Evolutionary conservation across 2,329 filamentous ascomycete genomes (phyloP), one percentile per base, ranked within the genome.

Genomic region (Aspergillus ustus): DNA sequence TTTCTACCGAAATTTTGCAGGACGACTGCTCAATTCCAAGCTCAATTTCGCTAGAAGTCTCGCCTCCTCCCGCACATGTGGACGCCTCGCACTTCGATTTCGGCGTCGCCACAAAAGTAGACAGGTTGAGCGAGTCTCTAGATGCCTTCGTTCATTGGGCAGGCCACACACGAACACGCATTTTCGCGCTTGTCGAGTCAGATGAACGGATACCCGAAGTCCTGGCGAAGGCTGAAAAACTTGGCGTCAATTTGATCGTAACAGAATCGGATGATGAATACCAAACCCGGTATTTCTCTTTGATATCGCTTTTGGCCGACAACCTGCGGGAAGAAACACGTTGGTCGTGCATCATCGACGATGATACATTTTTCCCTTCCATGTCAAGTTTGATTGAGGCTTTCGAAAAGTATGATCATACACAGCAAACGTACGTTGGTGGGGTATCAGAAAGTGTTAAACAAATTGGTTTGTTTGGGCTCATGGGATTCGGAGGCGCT

Each of bases 281-380:
- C 58, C 71, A 77, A 45, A 70, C 85, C 63, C 84, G 85, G 44
- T 86, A 88, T 69, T 87, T 88, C 69, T 79, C 83, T 13, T 78
- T 88, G 13, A 72, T 88, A 8, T 76, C 80, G 29, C 77, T 83
- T 43, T 78, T 88, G 62, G 73, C 84, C 25, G 70, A 78, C 25
- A 75, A 81, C 53, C 71, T 77, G 34, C 79, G 75, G 9, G 72
- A 79, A 0, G 67, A 77, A 15, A 86, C 84, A 0, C 75, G 78
- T 34, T 89, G 86, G 86, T 80, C 82, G 15, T 82, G 81, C 50
- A 77, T 88, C 52, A 80, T 88, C 43, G 86, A 89, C 68, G 86
- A 89, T 67, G 86, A 89, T 67, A 89, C 86, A 1, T 88, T 89
- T 72, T 88, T 88, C 71, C 81, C 83, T 2, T 85, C 83, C 2